These are phyloP conservation scores for Ceratobasidium sp. DNA, from an alignment of 1,284 basidiomycete genomes.

Conservation along the genomic window DNA sequence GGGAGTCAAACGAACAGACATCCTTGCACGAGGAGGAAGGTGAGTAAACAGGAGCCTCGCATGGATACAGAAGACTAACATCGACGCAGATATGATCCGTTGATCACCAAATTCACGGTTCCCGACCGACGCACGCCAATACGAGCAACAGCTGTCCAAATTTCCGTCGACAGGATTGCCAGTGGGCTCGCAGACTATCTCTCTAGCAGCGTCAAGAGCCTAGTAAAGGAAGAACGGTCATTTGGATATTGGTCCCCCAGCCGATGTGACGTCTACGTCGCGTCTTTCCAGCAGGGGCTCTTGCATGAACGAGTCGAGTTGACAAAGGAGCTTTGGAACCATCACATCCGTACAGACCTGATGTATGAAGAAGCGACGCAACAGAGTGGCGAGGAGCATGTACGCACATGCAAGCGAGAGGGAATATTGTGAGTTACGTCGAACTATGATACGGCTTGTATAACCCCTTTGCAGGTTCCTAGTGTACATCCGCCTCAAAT, in stretches of 20 bases:
- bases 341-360: conserved; percentile 83
- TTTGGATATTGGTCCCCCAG: conserved; percentile 88
- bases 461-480: conserved; percentile 60
- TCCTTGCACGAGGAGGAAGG: conserved; percentile 82
- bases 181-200: conserved; percentile 73
- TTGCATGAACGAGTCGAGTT: conserved; percentile 80
- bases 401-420: conserved; percentile 71
- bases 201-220: conserved; percentile 68
- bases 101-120: conserved; percentile 68
- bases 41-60: conserved; percentile 51
- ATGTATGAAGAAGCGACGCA: conserved; percentile 79
- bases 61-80: neutral
- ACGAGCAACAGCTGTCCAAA: conserved; percentile 73
- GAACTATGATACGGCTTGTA: neutral
- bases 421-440: conserved; percentile 70
- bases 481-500: conserved; percentile 63
- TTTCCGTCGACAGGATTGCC: conserved; percentile 81
- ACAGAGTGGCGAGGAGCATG: conserved; percentile 66
- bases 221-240: conserved; percentile 78
- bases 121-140: conserved; percentile 61
- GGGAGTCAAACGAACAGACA: conserved; percentile 69
- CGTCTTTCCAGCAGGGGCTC: conserved; percentile 77
- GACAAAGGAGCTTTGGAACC: conserved; percentile 76
- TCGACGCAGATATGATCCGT: conserved; percentile 69
- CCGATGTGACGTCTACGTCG: conserved; percentile 83